Evolutionary conservation across 2,329 filamentous ascomycete species (phyloP).

Genomic region (Dendrostoma leiphaemia): DNA sequence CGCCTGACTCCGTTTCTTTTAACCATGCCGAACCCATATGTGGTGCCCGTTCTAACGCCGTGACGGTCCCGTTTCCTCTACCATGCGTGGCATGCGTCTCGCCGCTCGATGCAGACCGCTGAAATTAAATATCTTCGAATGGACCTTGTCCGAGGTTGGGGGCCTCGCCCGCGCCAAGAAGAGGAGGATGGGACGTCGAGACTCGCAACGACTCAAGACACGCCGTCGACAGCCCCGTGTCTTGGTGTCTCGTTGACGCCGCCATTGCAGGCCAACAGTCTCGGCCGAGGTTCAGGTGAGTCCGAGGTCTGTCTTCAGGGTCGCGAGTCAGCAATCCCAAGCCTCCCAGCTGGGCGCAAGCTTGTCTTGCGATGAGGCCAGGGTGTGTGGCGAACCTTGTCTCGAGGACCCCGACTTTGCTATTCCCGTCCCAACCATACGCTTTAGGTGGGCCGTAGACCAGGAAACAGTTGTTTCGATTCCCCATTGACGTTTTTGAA

Average conservation of each 20-base stretch:
- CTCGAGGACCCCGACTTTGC: background rate
- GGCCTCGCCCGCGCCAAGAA: too few species aligned
- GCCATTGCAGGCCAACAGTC: background rate
- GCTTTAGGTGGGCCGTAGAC: background rate
- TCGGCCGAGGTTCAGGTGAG: background rate
- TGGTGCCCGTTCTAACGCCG: background rate
- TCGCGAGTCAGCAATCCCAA: background rate
- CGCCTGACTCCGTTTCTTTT: background rate
- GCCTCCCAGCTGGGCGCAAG: background rate
- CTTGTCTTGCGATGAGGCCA: background rate
- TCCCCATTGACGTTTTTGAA: background rate
- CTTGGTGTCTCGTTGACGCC: background rate
- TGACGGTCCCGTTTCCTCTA: background rate
- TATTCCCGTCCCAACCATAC: background rate
- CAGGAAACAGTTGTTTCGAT: background rate
- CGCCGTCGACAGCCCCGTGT: background rate
- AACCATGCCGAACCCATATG: background rate
- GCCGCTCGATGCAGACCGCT: background rate
- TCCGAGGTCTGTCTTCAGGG: background rate
- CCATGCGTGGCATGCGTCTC: background rate
- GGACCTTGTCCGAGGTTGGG: background rate
- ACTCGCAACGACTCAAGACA: background rate
- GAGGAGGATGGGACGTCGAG: too few species aligned
- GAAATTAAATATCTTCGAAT: background rate
- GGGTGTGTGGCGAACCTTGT: background rate